phyloP scores from a whole-genome alignment of 1,139 yeast genomes.

The Debaryomyces robertsiae region DNA sequence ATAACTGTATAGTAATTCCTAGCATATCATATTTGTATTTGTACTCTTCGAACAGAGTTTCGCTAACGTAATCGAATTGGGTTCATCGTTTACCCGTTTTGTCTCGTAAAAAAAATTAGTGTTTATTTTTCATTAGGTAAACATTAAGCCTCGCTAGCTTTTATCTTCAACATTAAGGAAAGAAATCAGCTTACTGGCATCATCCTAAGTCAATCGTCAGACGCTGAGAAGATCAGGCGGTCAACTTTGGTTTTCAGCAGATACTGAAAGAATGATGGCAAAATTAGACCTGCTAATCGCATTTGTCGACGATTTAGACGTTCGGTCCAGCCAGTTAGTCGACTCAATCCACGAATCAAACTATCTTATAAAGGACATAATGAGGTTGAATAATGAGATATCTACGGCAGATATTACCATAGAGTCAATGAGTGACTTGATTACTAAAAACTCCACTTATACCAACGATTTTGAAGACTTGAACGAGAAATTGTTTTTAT shows the following conservation, averaged over 20 bases:
- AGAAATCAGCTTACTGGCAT: background rate
- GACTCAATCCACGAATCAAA: slow-evolving; percentile 27
- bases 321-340: slow-evolving; percentile 28
- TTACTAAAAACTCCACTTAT: slow-evolving; percentile 26
- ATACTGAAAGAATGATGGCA: slow-evolving; percentile 15
- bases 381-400: slow-evolving; percentile 24
- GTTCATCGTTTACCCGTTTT: slow-evolving; percentile 4
- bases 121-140: slow-evolving; percentile 8
- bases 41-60: background rate
- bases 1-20: slow-evolving; percentile 7
- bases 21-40: background rate
- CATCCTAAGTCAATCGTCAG: too few relatives aligned
- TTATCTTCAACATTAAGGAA: slow-evolving; percentile 1
- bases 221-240: too few relatives aligned
- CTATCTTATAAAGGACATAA: slow-evolving; percentile 24
- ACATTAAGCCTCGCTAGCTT: slow-evolving; percentile 5
- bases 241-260: too few relatives aligned
- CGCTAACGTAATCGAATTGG: slow-evolving; percentile 1
- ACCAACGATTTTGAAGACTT: slow-evolving; percentile 33
- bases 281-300: slow-evolving; percentile 34
- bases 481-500: slow-evolving; percentile 34
- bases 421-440: slow-evolving; percentile 29
- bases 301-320: slow-evolving; percentile 34
- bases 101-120: slow-evolving; percentile 8
- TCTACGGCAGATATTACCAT: slow-evolving; percentile 33